phyloP scores from a whole-genome alignment of 2,329 filamentous ascomycete genomes.

The Fusarium torulosum region DNA sequence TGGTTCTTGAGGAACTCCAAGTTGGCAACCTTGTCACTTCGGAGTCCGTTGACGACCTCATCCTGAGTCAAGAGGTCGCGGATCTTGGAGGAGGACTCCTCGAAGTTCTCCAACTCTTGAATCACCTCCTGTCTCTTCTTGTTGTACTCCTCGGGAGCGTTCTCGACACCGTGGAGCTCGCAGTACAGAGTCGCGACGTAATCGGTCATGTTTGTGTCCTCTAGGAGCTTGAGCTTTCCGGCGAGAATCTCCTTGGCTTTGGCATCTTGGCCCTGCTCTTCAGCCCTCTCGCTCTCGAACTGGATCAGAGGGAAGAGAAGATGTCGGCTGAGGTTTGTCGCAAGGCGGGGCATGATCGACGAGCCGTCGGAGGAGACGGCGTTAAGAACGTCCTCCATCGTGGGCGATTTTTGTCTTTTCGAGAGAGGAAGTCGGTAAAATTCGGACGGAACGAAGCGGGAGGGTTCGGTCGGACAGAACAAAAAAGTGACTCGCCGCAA shows the following conservation, averaged over 20 bases:
- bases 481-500: conserved; percentile 49
- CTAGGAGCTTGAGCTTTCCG: conserved; percentile 92
- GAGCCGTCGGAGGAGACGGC: conserved; percentile 75
- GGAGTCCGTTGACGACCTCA: conserved; percentile 88
- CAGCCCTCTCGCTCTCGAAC: conserved; percentile 85
- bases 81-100: conserved; percentile 90
- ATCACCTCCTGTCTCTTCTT: conserved; percentile 92
- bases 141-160: conserved; percentile 85
- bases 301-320: conserved; percentile 96
- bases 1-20: conserved; percentile 98
- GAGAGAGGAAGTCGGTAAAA: conserved; percentile 16
- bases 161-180: conserved; percentile 84
- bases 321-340: conserved; percentile 93
- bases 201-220: conserved; percentile 99
- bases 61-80: conserved; percentile 87
- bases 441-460: conserved; percentile 23
- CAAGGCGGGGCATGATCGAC: conserved; percentile 88
- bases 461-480: conserved; percentile 25
- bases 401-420: conserved; percentile 40
- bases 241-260: conserved; percentile 78
- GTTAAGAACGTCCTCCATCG: conserved; percentile 59
- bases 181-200: conserved; percentile 94
- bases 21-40: conserved; percentile 98
- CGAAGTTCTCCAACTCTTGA: conserved; percentile 82
- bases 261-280: conserved; percentile 73